Percentiles rank a stretch among this genome's conserved stretches.
Conservation (phyloP, 2,329 filamentous ascomycete genomes). For the Corynespora cassiicola region DNA sequence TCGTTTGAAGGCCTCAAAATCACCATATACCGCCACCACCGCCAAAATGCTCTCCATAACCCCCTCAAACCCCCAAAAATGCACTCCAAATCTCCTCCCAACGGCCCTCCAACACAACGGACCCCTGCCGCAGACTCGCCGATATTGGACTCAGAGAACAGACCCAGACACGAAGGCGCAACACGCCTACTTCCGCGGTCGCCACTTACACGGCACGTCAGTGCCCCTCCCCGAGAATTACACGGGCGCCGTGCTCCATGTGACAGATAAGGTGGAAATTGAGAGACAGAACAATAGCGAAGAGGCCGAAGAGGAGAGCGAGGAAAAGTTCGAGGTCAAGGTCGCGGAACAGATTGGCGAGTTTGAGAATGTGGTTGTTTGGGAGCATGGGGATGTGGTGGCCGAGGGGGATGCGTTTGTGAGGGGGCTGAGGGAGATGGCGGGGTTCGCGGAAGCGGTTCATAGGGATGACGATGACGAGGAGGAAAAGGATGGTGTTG, state of each 20-base stretch:
- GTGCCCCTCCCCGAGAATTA: constrained; percentile 76
- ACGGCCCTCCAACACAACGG: constrained; percentile 83
- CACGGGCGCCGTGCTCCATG: constrained; percentile 53
- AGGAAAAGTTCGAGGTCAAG: constrained; percentile 33
- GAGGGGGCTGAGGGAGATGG: constrained; percentile 81
- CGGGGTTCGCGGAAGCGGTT: constrained; percentile 70
- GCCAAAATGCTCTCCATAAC: constrained; percentile 54
- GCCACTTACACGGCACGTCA: constrained; percentile 74
- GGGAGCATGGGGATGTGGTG: constrained; percentile 76
- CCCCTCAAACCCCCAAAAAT: constrained; percentile 42
- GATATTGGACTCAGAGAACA: constrained; percentile 73
- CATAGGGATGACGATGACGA: constrained; percentile 31
- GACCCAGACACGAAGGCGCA: constrained; percentile 42
- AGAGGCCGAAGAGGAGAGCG: constrained; percentile 24
- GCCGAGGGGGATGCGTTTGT: constrained; percentile 74
- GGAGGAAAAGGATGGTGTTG: constrained; percentile 1
- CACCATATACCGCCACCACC: not conserved
- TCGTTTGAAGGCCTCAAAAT: not conserved
- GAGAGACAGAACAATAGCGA: constrained; percentile 6
- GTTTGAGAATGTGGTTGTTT: constrained; percentile 81
- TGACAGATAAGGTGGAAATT: constrained; percentile 33
- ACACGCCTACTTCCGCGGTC: constrained; percentile 63
- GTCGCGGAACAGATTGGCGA: constrained; percentile 67
- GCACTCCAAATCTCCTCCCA: constrained; percentile 76
- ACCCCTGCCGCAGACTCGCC: constrained; percentile 65